A percentile compares a stretch with the other conserved stretches of the same genome.
phyloP scores from a whole-genome alignment of 768 basidiomycete genomes.

The Hortiboletus flavorubellus region DNA sequence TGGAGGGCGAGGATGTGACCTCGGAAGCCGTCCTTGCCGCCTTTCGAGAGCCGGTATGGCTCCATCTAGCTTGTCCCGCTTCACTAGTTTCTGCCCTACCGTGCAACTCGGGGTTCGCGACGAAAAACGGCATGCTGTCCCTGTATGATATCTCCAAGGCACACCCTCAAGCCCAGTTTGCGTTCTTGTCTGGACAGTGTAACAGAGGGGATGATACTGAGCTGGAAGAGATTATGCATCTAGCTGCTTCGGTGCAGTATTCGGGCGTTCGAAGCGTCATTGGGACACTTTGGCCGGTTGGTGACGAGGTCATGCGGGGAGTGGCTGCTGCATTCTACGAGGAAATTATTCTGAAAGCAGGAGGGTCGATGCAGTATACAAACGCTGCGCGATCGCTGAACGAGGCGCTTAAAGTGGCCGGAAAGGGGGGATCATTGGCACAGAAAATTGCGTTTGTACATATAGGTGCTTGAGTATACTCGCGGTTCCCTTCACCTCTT shows the following conservation, averaged over 20 bases:
- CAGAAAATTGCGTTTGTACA: slow-evolving; percentile 30
- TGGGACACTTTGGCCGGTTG: slow-evolving; percentile 35
- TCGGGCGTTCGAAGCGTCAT: slow-evolving; percentile 33
- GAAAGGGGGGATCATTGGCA: slow-evolving; percentile 14
- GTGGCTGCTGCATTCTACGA: slow-evolving; percentile 24
- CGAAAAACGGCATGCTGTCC: slow-evolving; percentile 21
- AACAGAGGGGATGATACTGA: slow-evolving; percentile 16
- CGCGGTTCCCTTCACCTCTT: neutral
- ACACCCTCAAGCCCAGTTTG: slow-evolving; percentile 31
- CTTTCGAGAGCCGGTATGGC: no score
- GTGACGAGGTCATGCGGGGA: slow-evolving; percentile 22
- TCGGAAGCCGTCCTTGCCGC: neutral
- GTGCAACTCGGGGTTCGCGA: slow-evolving; percentile 16
- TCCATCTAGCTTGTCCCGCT: no score
- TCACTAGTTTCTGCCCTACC: no score
- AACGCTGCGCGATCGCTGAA: slow-evolving; percentile 19
- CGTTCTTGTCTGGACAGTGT: slow-evolving; percentile 33
- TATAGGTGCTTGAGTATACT: slow-evolving; percentile 20
- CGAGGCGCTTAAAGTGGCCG: slow-evolving; percentile 15
- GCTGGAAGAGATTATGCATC: slow-evolving; percentile 34
- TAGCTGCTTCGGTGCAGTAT: slow-evolving; percentile 33
- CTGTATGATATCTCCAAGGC: slow-evolving; percentile 26
- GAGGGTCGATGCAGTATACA: slow-evolving; percentile 9
- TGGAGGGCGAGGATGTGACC: slow-evolving; percentile 23
- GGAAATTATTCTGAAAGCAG: slow-evolving; percentile 12